Conservation (phyloP, 2,329 filamentous ascomycete species). For the Microthyrium microscopicum region DNA sequence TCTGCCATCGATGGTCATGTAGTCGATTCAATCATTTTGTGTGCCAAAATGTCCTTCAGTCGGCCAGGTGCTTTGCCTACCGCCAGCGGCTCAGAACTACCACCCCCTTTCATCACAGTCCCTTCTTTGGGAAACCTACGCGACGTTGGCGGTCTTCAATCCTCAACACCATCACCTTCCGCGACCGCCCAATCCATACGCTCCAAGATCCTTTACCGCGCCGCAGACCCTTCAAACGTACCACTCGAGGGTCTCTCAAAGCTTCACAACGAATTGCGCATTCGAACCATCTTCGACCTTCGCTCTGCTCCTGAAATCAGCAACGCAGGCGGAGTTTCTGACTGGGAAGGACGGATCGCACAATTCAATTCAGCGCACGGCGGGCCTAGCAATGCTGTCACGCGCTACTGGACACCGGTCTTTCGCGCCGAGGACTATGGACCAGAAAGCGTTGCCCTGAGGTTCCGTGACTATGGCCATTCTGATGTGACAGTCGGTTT, state of each 20-base stretch:
- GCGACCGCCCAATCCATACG: too few species aligned
- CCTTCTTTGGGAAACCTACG: constrained; percentile 20
- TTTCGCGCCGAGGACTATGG: constrained; percentile 45
- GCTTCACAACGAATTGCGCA: constrained; percentile 29
- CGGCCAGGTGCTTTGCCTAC: too few species aligned
- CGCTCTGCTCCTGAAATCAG: constrained; percentile 20
- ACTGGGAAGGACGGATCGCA: constrained; percentile 14
- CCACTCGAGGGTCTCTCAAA: constrained; percentile 1
- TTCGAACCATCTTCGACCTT: constrained; percentile 52
- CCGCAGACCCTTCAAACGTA: constrained; percentile 4
- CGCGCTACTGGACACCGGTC: constrained; percentile 39
- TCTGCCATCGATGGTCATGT: too few species aligned
- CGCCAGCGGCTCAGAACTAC: too few species aligned
- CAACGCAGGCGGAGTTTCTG: constrained; percentile 18
- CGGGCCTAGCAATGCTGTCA: background rate
- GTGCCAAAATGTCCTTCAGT: too few species aligned
- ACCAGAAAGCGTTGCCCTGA: constrained; percentile 44
- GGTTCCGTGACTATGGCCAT: constrained; percentile 43
- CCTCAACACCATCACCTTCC: constrained; percentile 21
- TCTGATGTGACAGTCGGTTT: constrained; percentile 37
- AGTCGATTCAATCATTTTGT: too few species aligned
- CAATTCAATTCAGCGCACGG: constrained; percentile 1
- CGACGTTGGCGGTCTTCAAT: constrained; percentile 14
- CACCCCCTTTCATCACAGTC: constrained; percentile 18
- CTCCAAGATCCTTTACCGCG: too few species aligned